Evolutionary conservation across 2,329 filamentous ascomycete genomes (phyloP).

Genomic region (Mycosphaerella sp.): DNA sequence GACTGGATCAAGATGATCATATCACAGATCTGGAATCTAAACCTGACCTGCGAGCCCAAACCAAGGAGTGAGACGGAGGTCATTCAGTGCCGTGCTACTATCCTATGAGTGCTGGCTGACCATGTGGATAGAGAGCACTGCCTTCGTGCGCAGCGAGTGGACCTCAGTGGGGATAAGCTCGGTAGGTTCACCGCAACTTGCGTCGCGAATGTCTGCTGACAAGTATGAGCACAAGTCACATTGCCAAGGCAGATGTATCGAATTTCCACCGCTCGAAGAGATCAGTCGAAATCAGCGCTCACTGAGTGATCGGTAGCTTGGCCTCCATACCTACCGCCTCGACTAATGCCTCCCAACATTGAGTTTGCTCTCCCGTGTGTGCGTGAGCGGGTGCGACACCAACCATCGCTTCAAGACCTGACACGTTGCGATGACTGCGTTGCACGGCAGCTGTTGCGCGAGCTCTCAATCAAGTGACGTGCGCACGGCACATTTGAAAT

Average conservation of each 20-base stretch:
- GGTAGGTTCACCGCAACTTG: neutral
- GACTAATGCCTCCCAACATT: neutral
- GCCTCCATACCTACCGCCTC: neutral
- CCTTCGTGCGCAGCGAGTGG: constrained; percentile 16
- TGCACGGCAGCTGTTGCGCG: constrained; percentile 6
- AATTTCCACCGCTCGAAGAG: constrained; percentile 19
- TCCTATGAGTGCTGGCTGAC: neutral
- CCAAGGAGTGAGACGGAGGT: constrained; percentile 16
- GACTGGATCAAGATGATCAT: constrained; percentile 15
- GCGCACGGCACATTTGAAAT: neutral
- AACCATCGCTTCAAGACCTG: neutral
- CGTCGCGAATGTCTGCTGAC: neutral
- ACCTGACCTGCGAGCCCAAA: constrained; percentile 14
- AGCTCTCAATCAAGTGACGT: neutral
- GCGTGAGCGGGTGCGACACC: constrained; percentile 7
- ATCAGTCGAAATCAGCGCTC: constrained; percentile 9
- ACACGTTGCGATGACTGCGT: neutral
- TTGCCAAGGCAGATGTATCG: constrained; percentile 15
- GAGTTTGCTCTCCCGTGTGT: constrained; percentile 7
- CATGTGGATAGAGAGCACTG: constrained; percentile 10
- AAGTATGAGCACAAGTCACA: constrained; percentile 13
- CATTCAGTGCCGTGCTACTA: neutral
- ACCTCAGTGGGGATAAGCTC: constrained; percentile 13
- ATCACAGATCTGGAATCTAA: neutral
- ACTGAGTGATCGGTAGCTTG: constrained; percentile 2